Evolutionary conservation across 768 basidiomycete genomes (phyloP), one percentile per base, ranked within the genome.

Genomic region (Phanerochaete carnosa): DNA sequence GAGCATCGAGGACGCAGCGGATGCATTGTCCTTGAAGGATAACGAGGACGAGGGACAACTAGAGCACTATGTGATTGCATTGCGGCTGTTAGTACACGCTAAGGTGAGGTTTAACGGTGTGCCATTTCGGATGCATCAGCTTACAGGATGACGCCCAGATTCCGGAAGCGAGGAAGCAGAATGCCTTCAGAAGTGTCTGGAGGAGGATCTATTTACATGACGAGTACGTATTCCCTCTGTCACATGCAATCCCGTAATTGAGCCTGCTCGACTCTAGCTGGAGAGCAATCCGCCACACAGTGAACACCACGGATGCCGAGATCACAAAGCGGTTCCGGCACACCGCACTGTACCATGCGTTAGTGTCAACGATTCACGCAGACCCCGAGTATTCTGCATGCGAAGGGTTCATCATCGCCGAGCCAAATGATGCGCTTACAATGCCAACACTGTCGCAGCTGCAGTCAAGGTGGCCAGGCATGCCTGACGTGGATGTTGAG

Each of bases 141-240:
- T 26, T 29, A n/a, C 45, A 22, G 22, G 32, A 39, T 37, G n/a
- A 26, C 92, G 2, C 29, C 13, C 32, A 62, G 61, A 50, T 92
- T 2, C 94, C 94, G 0, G 84, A 87, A 60, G 83, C 83, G 32
- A 80, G 95, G 51, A 82, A 81, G 70, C 68, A 81, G 45, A 84
- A 89, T 26, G 87, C 92, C 3, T 83, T 91, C 68, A 80, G 86
- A 49, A 86, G 84, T 32, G 80, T 92, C 16, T 98, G 95, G 95
- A 83, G 95, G 35, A 80, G 95, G 30, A 83, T 96, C 49, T 96
- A 91, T 69, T 80, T 90, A 55, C 88, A 92, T 54, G 94, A 98
- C 70, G 85, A 97, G 95, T 96, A 72, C 62, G 61, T 55, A 49
- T 49, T 25, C 45, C 49, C 58, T 28, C 39, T 15, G 25, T 45